Evolutionary conservation across 345 rosid species (phyloP).

Genomic region (Pugionium dolabratum): DNA sequence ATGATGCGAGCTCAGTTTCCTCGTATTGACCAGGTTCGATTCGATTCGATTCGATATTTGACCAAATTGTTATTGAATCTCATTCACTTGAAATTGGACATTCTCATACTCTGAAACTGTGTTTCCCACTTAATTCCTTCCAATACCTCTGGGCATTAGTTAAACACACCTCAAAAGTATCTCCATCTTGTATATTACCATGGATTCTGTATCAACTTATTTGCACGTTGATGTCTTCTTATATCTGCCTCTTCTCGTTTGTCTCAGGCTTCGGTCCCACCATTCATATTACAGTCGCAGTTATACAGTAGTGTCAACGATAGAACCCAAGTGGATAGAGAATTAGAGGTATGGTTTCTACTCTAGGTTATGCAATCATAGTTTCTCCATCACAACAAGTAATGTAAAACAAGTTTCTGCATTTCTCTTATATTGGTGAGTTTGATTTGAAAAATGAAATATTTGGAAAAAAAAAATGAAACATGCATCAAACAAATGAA

Average conservation of each 20-base stretch:
- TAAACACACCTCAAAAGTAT: neutral
- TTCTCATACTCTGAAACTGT: conserved; percentile 1
- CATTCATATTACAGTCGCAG: conserved; percentile 84
- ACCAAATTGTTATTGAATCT: conserved; percentile 12
- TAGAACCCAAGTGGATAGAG: conserved; percentile 87
- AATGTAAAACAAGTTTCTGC: neutral
- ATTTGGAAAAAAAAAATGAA: neutral
- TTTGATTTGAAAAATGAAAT: neutral
- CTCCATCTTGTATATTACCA: neutral
- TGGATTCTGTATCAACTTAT: too few species aligned
- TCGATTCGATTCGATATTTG: neutral
- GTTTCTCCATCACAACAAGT: neutral
- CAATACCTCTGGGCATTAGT: too few species aligned
- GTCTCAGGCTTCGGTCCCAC: conserved; percentile 64
- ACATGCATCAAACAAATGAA: neutral
- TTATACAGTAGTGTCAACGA: conserved; percentile 78
- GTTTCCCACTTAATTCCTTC: too few species aligned
- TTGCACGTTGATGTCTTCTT: neutral
- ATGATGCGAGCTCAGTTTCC: conserved; percentile 97
- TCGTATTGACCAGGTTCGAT: conserved; percentile 63
- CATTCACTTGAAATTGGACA: neutral
- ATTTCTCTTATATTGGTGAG: neutral
- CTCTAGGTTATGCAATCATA: neutral
- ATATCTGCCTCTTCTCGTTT: conserved; percentile 12
- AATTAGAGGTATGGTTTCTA: conserved; percentile 58